Conservation (phyloP, 1,284 basidiomycete genomes). For the Chalciporus piperatoides region DNA sequence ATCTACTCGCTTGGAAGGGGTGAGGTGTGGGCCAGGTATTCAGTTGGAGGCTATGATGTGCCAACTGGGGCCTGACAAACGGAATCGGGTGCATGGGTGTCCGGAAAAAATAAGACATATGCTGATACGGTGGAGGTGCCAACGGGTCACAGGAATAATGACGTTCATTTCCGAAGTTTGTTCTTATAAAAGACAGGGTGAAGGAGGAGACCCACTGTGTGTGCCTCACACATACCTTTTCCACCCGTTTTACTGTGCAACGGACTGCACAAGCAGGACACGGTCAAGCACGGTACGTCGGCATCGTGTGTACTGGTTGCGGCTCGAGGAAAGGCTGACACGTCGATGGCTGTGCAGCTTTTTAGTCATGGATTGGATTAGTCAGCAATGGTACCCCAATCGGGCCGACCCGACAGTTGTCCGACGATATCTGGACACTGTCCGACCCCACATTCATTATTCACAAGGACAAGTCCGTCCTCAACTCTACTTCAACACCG, state of each 20-base stretch:
- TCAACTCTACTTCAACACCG: conserved; percentile 43
- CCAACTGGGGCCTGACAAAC: conserved; percentile 26
- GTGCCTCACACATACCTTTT: conserved; percentile 26
- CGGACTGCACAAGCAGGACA: conserved; percentile 3
- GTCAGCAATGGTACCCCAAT: conserved; percentile 30
- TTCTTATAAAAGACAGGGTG: conserved; percentile 31
- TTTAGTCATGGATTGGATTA: conserved; percentile 32
- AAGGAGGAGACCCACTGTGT: conserved; percentile 10
- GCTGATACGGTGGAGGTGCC: conserved; percentile 16
- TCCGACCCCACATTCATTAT: conserved; percentile 21
- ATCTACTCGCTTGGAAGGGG: conserved; percentile 21
- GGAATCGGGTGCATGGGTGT: conserved; percentile 33
- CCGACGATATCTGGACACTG: conserved; percentile 34
- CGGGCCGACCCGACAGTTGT: conserved; percentile 35
- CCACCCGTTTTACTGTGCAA: conserved; percentile 9
- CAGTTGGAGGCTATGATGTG: conserved; percentile 29
- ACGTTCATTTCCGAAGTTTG: conserved; percentile 32
- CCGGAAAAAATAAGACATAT: conserved; percentile 23
- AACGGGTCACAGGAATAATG: conserved; percentile 33
- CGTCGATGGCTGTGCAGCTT: conserved; percentile 26
- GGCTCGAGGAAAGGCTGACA: conserved; percentile 23
- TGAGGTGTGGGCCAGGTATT: conserved; percentile 17
- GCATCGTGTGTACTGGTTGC: conserved; percentile 19
- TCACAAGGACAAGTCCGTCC: conserved; percentile 23
- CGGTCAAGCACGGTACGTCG: conserved; percentile 22